Conservation (phyloP, 495 filamentous ascomycete species). For the Melanomma pulvis-pyrius region DNA sequence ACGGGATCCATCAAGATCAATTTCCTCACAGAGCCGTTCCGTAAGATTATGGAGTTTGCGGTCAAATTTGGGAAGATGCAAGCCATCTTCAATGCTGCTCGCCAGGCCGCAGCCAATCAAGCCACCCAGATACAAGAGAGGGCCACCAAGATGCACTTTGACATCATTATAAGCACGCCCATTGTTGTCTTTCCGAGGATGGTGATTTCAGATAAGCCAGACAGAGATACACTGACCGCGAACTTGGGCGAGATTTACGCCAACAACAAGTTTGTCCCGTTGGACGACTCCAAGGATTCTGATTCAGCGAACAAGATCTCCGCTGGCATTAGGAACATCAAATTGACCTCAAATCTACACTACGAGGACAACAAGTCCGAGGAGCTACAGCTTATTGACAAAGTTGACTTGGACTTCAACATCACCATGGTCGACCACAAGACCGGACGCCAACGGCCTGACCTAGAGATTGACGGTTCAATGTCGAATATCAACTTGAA, state of each 20-base stretch:
- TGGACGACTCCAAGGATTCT: conserved; percentile 71
- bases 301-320: conserved; percentile 84
- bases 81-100: conserved; percentile 95
- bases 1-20: conserved; percentile 95
- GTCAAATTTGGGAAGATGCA: conserved; percentile 99
- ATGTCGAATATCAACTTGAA: conserved; percentile 91
- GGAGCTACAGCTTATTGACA: conserved; percentile 93
- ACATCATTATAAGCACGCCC: conserved; percentile 88
- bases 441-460: conserved; percentile 74
- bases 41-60: conserved; percentile 95
- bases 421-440: conserved; percentile 89
- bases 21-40: conserved; percentile 94
- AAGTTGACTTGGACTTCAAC: conserved; percentile 89
- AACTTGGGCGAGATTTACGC: conserved; percentile 97
- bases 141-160: conserved; percentile 87
- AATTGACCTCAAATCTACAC: conserved; percentile 86
- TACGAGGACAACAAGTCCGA: conserved; percentile 72
- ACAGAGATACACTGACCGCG: conserved; percentile 82
- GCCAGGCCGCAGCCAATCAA: conserved; percentile 92
- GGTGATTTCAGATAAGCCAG: conserved; percentile 61
- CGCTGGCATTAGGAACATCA: conserved; percentile 88
- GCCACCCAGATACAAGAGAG: conserved; percentile 90
- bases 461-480: conserved; percentile 84
- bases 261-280: conserved; percentile 83
- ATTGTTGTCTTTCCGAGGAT: conserved; percentile 89